Base-by-base conservation (phyloP, 495 filamentous ascomycete species). In the Aspergillus steynii region DNA sequence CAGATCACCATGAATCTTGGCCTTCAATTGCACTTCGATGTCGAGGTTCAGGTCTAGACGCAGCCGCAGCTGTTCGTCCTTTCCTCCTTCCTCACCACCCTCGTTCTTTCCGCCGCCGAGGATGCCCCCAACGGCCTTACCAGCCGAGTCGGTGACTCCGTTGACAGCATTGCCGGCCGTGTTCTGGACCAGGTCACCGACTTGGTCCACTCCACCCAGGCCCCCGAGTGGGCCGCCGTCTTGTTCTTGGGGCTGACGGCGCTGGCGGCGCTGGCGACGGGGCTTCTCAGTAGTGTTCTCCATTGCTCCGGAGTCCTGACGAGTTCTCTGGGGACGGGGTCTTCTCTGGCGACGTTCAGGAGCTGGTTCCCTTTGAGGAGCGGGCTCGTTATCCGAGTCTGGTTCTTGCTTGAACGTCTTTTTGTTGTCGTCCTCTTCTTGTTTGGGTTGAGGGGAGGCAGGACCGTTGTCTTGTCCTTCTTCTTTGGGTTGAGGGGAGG, bases 1-100 rank as follows among this genome's bases (percentile, higher is more conserved):
- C 67, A 96, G 77, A 80, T 96, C 93, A 74, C 93, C 91, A 68
- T 94, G 90, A 71, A 97, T 95, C 77, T 91, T 90, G 25, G 93
- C 93, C 84, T 96, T 96, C 1, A 97, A 78, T 71, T 92, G 87
- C 34, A 96, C 87, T 80, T 96, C 90, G 64, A 96, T 85, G 71
- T 97, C 93, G 52, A 97, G 76, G 75, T 96, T 96, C 54, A 96
- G 70, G 71, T 96, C 92, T 57, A 97, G 72, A 55, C 93, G 74
- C 77, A 97, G 65, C 65, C 85, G 81, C 61, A 97, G 74, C 72
- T 93, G 88, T 72, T 94, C 88, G 65, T 87, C 86, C 52, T 80
- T 83, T 9, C 73, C 76, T 49, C 74, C 77, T 0, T 75, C 80
- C 4, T 74, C 73, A 51, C 82, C 73, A 34, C 76, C 74, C 49